Evolutionary conservation across 768 basidiomycete species (phyloP), one percentile per base, ranked within the genome.

Genomic region (Mycena metata): DNA sequence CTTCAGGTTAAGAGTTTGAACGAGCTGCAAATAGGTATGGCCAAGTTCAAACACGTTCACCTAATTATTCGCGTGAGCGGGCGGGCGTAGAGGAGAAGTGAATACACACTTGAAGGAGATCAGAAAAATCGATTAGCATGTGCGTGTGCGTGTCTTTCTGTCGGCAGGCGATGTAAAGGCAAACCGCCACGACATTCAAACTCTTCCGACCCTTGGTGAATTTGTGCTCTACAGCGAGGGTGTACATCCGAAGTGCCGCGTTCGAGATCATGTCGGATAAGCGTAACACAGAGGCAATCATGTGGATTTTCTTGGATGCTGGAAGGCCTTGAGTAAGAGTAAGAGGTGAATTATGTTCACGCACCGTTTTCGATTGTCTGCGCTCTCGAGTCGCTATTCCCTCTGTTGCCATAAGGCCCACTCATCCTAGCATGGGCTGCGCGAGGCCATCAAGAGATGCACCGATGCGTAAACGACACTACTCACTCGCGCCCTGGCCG

Each of bases 111-210:
- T 95, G 93, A 5, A 99, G 87, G 45, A 96, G 84, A 76, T 99
- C 97, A n/a, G 95, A 95, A 74, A 99, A 99, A 81, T 99, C 98
- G 69, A 99, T 99, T 26, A 99, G 89, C 98, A 99, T 99, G 78
- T 96, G 94, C 64, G 91, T 95, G 59, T 92, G 82, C 0, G 94
- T 95, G 79, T 97, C 94, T 74, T 92, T 93, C 79, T 96, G 91
- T 67, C 97, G 81, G 76, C 96, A 97, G 4, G 96, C 95, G 47
- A 97, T 89, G 76, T 99, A 99, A 51, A 99, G 86, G 77, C 98
- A 99, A 46, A 96, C 94, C 4, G 96, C 98, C 41, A 97, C 93
- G 69, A 99, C 95, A 73, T 98, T 96, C 76, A 95, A 83, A 73
- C 94, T 94, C 75, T 92, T 91, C 30, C 98, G 88, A 11, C 98